Evolutionary conservation across 2,329 filamentous ascomycete genomes (phyloP).

Genomic region (Exophiala spinifera): DNA sequence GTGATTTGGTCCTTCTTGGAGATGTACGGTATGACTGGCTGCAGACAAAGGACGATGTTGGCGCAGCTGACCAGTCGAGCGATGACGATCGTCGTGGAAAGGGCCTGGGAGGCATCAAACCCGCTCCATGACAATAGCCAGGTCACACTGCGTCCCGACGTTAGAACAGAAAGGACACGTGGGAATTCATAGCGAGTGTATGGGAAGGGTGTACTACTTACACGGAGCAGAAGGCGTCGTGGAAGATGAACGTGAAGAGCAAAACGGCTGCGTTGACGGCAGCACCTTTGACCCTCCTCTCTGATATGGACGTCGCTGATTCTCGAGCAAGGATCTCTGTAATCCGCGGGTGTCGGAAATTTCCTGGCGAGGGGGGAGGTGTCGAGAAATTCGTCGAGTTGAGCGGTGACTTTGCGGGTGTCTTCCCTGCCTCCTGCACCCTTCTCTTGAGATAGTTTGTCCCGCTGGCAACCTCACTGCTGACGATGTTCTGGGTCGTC

Average conservation of each 20-base stretch:
- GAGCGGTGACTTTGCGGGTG: slow-evolving; percentile 5
- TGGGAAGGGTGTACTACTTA: too few species aligned
- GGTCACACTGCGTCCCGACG: slow-evolving; percentile 34
- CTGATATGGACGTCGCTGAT: slow-evolving; percentile 72
- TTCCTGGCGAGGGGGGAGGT: slow-evolving; percentile 55
- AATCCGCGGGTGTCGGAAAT: slow-evolving; percentile 86
- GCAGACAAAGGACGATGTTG: slow-evolving; percentile 69
- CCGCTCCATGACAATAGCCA: slow-evolving; percentile 34
- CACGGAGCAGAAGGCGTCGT: slow-evolving; percentile 16
- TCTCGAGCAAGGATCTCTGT: slow-evolving; percentile 82
- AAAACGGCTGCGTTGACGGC: slow-evolving; percentile 63
- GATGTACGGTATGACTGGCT: slow-evolving; percentile 59
- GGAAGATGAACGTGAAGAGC: slow-evolving; percentile 46
- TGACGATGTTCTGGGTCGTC: slow-evolving; percentile 4
- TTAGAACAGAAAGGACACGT: too few species aligned
- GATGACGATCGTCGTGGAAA: slow-evolving; percentile 48
- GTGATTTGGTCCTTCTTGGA: slow-evolving; percentile 70
- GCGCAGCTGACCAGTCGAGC: slow-evolving; percentile 60
- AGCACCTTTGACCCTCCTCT: slow-evolving; percentile 70
- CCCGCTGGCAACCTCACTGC: slow-evolving; percentile 4
- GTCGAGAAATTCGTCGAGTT: slow-evolving; percentile 24
- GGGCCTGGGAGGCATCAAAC: slow-evolving; percentile 35
- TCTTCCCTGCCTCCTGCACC: not conserved
- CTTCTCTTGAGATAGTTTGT: slow-evolving; percentile 1
- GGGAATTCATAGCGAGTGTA: too few species aligned